Evolutionary conservation across 2,329 filamentous ascomycete species (phyloP).

Genomic region (Alternaria panax): DNA sequence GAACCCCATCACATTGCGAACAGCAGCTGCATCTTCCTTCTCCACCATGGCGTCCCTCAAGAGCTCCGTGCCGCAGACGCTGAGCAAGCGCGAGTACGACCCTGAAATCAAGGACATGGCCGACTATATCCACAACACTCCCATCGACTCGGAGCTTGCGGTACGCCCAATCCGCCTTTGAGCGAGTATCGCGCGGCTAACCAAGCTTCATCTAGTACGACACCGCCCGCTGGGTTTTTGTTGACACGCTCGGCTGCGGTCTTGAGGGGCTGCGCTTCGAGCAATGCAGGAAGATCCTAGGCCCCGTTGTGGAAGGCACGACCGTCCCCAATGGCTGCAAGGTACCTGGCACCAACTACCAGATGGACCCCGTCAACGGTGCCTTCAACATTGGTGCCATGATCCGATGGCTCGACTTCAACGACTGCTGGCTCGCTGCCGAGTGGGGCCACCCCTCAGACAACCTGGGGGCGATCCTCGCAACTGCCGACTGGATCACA

Average conservation of each 20-base stretch:
- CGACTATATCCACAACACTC: conserved; percentile 89
- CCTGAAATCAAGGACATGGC: conserved; percentile 95
- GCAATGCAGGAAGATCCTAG: conserved; percentile 93
- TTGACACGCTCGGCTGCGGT: conserved; percentile 96
- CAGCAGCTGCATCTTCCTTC: conserved; percentile 40
- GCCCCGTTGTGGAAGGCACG: conserved; percentile 89
- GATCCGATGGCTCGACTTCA: conserved; percentile 99
- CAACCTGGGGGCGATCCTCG: conserved; percentile 95
- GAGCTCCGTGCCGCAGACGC: conserved; percentile 41
- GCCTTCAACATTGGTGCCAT: conserved; percentile 99
- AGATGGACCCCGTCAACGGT: conserved; percentile 92
- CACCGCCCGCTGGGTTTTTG: conserved; percentile 93
- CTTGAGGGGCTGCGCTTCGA: conserved; percentile 95
- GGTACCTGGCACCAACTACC: conserved; percentile 90
- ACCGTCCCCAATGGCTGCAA: conserved; percentile 89
- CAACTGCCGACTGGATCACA: conserved; percentile 96
- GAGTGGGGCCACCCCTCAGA: conserved; percentile 99
- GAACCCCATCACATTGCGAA: conserved; percentile 31
- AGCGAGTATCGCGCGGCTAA: conserved; percentile 22
- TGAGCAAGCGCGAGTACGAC: conserved; percentile 70
- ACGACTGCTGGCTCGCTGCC: conserved; percentile 98
- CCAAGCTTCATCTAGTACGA: conserved; percentile 70
- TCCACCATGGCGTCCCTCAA: conserved; percentile 50
- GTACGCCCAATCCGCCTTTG: conserved; percentile 62
- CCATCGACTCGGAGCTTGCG: conserved; percentile 89